Evolutionary conservation across 2,329 filamentous ascomycete species (phyloP).

Genomic region (Aspergillus latus): DNA sequence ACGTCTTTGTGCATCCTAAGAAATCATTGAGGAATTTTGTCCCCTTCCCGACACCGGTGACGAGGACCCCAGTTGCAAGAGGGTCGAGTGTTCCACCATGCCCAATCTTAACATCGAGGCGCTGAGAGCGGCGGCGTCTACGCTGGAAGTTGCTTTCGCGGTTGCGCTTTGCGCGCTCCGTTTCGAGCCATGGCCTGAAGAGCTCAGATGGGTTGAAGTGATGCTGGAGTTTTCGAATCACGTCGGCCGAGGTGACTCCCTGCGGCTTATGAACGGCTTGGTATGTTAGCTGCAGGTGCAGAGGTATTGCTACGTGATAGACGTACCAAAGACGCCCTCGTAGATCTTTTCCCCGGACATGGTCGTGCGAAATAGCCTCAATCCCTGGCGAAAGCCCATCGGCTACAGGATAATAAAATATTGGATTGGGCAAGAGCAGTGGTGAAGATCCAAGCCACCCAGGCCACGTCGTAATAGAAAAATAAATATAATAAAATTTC

Average conservation of each 20-base stretch:
- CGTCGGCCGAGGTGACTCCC: constrained; percentile 82
- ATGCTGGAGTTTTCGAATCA: constrained; percentile 81
- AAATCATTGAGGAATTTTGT: constrained; percentile 81
- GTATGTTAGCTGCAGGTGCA: not conserved
- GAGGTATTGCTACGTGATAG: not conserved
- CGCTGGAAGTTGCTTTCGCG: constrained; percentile 61
- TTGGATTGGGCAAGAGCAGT: not conserved
- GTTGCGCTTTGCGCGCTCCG: constrained; percentile 58
- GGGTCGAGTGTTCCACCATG: constrained; percentile 96
- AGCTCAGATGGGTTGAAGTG: constrained; percentile 77
- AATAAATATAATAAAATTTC: not conserved
- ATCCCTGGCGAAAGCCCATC: constrained; percentile 33
- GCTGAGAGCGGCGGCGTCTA: constrained; percentile 60
- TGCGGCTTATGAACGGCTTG: constrained; percentile 90
- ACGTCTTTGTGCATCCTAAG: constrained; percentile 85
- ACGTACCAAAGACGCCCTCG: constrained; percentile 50
- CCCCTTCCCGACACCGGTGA: constrained; percentile 80
- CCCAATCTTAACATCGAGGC: constrained; percentile 81
- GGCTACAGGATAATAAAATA: constrained; percentile 16
- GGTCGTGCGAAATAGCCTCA: constrained; percentile 34
- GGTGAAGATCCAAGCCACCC: not conserved
- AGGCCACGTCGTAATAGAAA: not conserved
- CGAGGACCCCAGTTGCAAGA: constrained; percentile 87
- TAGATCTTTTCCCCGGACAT: constrained; percentile 52
- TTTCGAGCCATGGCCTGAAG: constrained; percentile 74